Percentiles rank a stretch among this genome's conserved stretches.
Evolutionary conservation across 345 rosid genomes (phyloP).

Genomic region (Sonneratia alba): DNA sequence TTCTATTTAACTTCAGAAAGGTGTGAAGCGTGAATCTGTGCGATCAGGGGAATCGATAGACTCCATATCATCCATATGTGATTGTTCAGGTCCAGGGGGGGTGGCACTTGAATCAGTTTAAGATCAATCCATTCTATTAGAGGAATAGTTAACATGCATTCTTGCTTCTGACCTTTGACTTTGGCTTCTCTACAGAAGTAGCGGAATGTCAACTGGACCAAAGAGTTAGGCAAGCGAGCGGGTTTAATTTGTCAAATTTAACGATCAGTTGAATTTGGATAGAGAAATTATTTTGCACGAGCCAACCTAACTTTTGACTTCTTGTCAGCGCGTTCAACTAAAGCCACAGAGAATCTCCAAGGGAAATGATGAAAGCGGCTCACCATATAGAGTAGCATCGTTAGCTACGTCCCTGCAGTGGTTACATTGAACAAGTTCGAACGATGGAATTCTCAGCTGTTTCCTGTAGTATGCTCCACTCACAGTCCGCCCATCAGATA

Average conservation of each 20-base stretch:
- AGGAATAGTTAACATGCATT: background rate
- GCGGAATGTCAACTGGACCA: background rate
- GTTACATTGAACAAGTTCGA: constrained; percentile 67
- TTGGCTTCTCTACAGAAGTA: background rate
- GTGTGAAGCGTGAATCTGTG: constrained; percentile 39
- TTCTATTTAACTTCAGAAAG: constrained; percentile 19
- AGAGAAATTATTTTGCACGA: background rate
- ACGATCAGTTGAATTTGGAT: background rate
- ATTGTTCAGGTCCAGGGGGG: background rate
- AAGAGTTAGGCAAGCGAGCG: background rate
- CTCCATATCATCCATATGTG: background rate
- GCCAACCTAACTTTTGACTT: background rate
- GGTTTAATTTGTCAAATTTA: background rate
- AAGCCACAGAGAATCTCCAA: background rate
- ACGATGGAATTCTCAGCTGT: constrained; percentile 74
- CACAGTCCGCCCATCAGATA: constrained; percentile 49
- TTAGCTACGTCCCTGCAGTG: constrained; percentile 84
- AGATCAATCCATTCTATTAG: background rate
- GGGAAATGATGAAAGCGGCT: constrained; percentile 3
- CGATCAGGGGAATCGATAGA: constrained; percentile 55
- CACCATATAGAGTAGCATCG: constrained; percentile 71
- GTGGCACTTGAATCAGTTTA: background rate
- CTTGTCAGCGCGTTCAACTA: background rate
- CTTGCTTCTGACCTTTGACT: background rate
- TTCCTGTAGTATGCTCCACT: constrained; percentile 49